phyloP scores from a whole-genome alignment of 140 eudicot genomes.

The Oenanthe javanica region DNA sequence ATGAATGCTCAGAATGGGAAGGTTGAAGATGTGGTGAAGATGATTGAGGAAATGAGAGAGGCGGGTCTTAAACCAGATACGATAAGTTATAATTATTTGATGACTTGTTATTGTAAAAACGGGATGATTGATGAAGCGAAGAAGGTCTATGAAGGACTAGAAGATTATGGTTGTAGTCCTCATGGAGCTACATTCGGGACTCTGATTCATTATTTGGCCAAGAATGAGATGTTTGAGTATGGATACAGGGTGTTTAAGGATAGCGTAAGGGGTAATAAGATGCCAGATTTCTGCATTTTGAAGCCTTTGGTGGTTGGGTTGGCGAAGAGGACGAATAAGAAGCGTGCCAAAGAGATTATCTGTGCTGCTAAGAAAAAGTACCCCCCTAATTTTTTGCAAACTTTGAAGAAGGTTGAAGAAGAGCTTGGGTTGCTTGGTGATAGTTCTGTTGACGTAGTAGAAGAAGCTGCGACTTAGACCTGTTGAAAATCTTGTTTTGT shows the following conservation, averaged over 20 bases:
- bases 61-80: conserved; percentile 60
- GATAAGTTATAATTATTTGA: conserved; percentile 58
- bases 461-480: conserved; percentile 9
- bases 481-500: neutral
- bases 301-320: conserved; percentile 54
- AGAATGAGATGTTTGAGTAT: conserved; percentile 51
- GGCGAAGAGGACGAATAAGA: conserved; percentile 35
- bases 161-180: conserved; percentile 45
- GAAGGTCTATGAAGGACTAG: conserved; percentile 56
- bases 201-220: conserved; percentile 50
- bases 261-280: neutral
- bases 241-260: conserved; percentile 48
- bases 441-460: conserved; percentile 1
- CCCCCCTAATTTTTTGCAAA: conserved; percentile 53
- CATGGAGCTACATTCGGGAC: conserved; percentile 81
- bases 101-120: conserved; percentile 61
- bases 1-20: conserved; percentile 43
- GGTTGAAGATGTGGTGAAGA: conserved; percentile 42
- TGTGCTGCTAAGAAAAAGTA: conserved; percentile 71
- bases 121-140: conserved; percentile 78
- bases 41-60: conserved; percentile 68
- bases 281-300: neutral
- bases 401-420: conserved; percentile 53
- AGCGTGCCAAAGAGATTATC: conserved; percentile 62
- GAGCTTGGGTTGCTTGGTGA: conserved; percentile 58